These are phyloP conservation scores for Lentithecium fluviatile DNA, from an alignment of 495 filamentous ascomycete species.

Conservation along the genomic window DNA sequence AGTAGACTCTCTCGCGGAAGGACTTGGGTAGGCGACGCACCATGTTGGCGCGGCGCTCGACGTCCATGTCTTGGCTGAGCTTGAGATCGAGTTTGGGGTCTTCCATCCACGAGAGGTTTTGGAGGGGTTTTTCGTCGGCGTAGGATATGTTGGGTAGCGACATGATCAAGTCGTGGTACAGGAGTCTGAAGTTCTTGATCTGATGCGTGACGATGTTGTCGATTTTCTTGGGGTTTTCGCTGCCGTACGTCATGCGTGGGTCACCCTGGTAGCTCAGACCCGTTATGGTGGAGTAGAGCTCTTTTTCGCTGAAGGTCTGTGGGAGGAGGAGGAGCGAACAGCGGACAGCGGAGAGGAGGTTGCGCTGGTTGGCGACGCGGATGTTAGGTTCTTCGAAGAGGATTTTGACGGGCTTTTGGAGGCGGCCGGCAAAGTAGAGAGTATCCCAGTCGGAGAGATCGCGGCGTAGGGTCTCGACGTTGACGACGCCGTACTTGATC, in stretches of 20 bases:
- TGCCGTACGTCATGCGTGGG: conserved; percentile 81
- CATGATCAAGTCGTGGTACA: conserved; percentile 86
- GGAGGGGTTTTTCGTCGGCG: conserved; percentile 60
- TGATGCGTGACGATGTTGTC: conserved; percentile 90
- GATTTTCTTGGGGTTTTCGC: conserved; percentile 91
- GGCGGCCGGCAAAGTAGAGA: conserved; percentile 86
- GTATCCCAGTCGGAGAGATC: conserved; percentile 90
- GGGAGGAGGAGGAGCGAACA: conserved; percentile 86
- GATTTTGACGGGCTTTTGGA: conserved; percentile 98
- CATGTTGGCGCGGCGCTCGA: conserved; percentile 87
- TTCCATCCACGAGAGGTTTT: conserved; percentile 38
- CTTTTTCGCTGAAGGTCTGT: conserved; percentile 75
- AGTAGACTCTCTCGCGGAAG: conserved; percentile 88
- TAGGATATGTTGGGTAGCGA: conserved; percentile 85
- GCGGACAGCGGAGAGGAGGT: conserved; percentile 85
- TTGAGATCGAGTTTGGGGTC: conserved; percentile 52
- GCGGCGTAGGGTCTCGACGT: conserved; percentile 77
- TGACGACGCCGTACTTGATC: conserved; percentile 97
- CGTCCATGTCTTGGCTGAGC: conserved; percentile 87
- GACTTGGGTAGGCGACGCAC: conserved; percentile 84
- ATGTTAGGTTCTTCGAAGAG: conserved; percentile 88
- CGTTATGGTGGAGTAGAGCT: conserved; percentile 86
- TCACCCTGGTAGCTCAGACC: conserved; percentile 93
- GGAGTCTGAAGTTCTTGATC: conserved; percentile 81
- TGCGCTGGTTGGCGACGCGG: conserved; percentile 90